Conservation (phyloP, 345 rosid genomes). For the Xanthoceras sorbifolium region DNA sequence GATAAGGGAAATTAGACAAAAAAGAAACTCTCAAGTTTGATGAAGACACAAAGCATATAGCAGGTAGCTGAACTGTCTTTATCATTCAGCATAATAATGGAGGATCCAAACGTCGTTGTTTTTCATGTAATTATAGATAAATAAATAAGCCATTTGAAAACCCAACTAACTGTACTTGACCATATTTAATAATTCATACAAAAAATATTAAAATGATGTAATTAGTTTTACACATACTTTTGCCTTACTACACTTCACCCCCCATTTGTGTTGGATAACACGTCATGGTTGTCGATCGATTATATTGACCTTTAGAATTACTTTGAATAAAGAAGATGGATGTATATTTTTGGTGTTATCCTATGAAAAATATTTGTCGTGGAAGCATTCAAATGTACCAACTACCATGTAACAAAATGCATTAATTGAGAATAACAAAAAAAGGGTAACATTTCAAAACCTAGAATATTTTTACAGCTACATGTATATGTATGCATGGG, state of each 20-base stretch:
- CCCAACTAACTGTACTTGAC: constrained; percentile 29
- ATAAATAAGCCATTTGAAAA: constrained; percentile 3
- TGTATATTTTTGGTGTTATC: not conserved
- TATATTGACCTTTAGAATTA: no score
- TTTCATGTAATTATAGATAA: constrained; percentile 4
- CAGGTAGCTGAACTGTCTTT: constrained; percentile 40
- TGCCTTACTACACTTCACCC: constrained; percentile 24
- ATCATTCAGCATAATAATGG: constrained; percentile 29
- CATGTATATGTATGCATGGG: no score
- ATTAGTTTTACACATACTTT: no score
- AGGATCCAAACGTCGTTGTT: constrained; percentile 25
- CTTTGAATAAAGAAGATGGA: no score
- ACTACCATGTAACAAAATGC: constrained; percentile 30
- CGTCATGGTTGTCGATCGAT: no score
- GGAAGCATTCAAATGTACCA: constrained; percentile 15
- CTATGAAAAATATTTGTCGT: not conserved
- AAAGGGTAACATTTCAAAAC: constrained; percentile 6
- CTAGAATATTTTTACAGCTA: not conserved
- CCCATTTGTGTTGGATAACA: constrained; percentile 33
- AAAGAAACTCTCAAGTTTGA: not conserved
- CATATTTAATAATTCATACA: not conserved
- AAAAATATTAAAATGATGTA: constrained; percentile 30
- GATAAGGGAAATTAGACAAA: constrained; percentile 6
- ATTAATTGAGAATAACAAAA: constrained; percentile 18
- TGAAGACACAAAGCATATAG: constrained; percentile 16